phyloP scores from a whole-genome alignment of 1,139 yeast species.

The Debaryomyces udenii region DNA sequence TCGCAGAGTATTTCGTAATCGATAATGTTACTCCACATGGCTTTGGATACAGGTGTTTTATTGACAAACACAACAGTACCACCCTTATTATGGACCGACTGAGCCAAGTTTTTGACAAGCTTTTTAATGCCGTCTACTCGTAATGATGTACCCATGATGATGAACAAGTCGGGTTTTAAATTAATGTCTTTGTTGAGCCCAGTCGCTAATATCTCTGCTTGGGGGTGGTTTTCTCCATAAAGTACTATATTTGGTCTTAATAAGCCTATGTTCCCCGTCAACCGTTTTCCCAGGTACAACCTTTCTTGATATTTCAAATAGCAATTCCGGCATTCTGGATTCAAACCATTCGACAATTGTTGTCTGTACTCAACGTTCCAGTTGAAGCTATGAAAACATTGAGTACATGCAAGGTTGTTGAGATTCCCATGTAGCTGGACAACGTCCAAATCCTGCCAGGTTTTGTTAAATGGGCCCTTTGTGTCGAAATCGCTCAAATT shows the following conservation, averaged over 20 bases:
- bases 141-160: constrained; percentile 77
- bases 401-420: constrained; percentile 71
- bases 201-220: constrained; percentile 63
- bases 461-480: constrained; percentile 32
- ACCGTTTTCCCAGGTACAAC: constrained; percentile 61
- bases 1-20: constrained; percentile 79
- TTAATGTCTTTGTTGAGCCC: constrained; percentile 59
- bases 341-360: constrained; percentile 51
- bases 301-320: constrained; percentile 54
- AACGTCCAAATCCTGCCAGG: constrained; percentile 71
- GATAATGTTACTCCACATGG: constrained; percentile 57
- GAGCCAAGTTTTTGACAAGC: constrained; percentile 61
- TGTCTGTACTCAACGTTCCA: constrained; percentile 62
- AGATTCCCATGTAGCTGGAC: constrained; percentile 91
- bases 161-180: constrained; percentile 61
- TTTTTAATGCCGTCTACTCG: constrained; percentile 74
- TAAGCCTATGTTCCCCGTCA: constrained; percentile 60
- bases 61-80: constrained; percentile 70
- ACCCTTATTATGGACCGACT: constrained; percentile 57
- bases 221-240: constrained; percentile 81
- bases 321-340: constrained; percentile 70
- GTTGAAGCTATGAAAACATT: constrained; percentile 57
- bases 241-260: constrained; percentile 75
- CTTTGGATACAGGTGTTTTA: constrained; percentile 49
- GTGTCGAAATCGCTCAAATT: constrained; percentile 32